Evolutionary conservation across 2,329 filamentous ascomycete genomes (phyloP).

Genomic region (Nemania serpens): DNA sequence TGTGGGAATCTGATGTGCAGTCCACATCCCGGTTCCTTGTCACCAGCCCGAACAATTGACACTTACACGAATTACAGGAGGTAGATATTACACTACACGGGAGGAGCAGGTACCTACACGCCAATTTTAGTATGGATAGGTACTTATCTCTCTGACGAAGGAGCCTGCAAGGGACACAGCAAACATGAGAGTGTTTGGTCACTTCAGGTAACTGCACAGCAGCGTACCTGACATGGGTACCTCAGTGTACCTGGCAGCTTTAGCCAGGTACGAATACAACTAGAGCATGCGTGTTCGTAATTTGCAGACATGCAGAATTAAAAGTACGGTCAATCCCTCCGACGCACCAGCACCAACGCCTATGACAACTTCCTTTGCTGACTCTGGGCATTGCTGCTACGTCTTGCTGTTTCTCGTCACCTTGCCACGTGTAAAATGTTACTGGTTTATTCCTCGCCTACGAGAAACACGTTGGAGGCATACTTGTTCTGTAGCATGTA

Average conservation of each 20-base stretch:
- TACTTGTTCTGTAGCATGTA: no score
- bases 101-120: slow-evolving; percentile 1
- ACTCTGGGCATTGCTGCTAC: no score
- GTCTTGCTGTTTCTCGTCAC: no score
- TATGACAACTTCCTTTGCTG: no score
- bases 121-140: not conserved
- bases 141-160: not conserved
- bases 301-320: slow-evolving; percentile 15
- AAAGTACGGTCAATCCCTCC: slow-evolving; percentile 17
- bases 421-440: no score
- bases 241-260: slow-evolving; percentile 1
- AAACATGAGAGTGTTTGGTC: slow-evolving; percentile 6
- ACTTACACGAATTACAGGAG: not conserved
- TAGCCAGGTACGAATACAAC: slow-evolving; percentile 5
- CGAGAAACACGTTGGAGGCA: no score
- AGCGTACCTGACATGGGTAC: not conserved
- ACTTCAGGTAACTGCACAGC: slow-evolving; percentile 1
- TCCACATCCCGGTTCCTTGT: slow-evolving; percentile 12
- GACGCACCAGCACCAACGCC: not conserved
- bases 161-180: not conserved
- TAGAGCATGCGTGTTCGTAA: slow-evolving; percentile 1
- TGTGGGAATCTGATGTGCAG: slow-evolving; percentile 21
- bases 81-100: no score
- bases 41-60: not conserved
- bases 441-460: no score